phyloP scores from a whole-genome alignment of 2,329 filamentous ascomycete species.

The Hirsutella minnesotensis region DNA sequence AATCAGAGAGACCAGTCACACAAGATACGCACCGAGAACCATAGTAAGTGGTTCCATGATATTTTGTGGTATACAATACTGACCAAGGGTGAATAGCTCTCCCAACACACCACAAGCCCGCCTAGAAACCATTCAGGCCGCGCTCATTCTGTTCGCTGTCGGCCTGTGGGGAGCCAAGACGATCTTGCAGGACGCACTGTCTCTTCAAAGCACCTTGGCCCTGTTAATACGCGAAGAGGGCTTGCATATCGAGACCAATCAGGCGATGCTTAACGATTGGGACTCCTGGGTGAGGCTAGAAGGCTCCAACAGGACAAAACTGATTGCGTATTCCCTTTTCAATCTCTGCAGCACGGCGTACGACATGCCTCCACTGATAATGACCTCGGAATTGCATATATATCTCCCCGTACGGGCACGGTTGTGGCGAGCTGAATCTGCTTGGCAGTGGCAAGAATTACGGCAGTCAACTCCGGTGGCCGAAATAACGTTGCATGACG shows the following conservation, averaged over 20 bases:
- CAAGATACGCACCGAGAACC: slow-evolving; percentile 48
- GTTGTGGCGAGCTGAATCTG: slow-evolving; percentile 44
- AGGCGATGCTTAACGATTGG: slow-evolving; percentile 38
- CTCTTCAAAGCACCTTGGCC: slow-evolving; percentile 45
- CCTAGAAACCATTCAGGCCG: slow-evolving; percentile 53
- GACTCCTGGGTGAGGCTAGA: slow-evolving; percentile 48
- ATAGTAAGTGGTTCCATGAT: slow-evolving; percentile 32
- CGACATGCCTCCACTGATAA: slow-evolving; percentile 43
- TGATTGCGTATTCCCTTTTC: slow-evolving; percentile 50
- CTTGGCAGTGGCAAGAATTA: slow-evolving; percentile 49
- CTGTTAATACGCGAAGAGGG: slow-evolving; percentile 48
- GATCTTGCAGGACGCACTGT: slow-evolving; percentile 47
- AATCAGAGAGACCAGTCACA: slow-evolving; percentile 42
- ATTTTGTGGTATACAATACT: neutral
- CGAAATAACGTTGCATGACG: slow-evolving; percentile 44
- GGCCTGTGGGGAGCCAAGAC: slow-evolving; percentile 50
- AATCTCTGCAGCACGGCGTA: slow-evolving; percentile 52
- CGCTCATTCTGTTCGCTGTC: slow-evolving; percentile 48
- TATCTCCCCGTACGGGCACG: slow-evolving; percentile 41
- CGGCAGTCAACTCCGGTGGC: slow-evolving; percentile 36
- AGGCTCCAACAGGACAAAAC: slow-evolving; percentile 43
- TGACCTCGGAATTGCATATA: slow-evolving; percentile 48
- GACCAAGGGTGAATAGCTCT: slow-evolving; percentile 24
- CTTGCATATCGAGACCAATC: slow-evolving; percentile 34
- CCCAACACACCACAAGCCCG: slow-evolving; percentile 47